phyloP scores from a whole-genome alignment of 768 basidiomycete genomes.

The Suillus subaureus region DNA sequence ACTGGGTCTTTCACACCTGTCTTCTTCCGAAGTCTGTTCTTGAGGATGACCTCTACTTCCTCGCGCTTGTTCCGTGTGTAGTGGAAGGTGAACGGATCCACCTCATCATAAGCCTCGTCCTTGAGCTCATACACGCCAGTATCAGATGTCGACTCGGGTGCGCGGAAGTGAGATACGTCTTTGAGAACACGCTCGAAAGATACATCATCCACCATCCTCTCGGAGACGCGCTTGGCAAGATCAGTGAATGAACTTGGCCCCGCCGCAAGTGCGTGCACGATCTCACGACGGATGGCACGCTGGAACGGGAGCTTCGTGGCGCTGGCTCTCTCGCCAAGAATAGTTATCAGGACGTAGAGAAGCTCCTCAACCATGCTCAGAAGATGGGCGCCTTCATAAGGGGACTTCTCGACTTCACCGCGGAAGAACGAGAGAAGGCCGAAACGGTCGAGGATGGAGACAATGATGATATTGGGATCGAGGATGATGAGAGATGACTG shows the following conservation, averaged over 20 bases:
- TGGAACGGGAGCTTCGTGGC: conserved; percentile 69
- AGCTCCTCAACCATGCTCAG: conserved; percentile 91
- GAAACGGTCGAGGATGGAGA: conserved; percentile 90
- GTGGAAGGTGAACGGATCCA: conserved; percentile 96
- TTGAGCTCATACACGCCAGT: conserved; percentile 88
- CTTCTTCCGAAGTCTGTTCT: conserved; percentile 66
- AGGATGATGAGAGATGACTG: conserved; percentile 83
- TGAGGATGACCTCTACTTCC: conserved; percentile 80
- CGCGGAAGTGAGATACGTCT: conserved; percentile 82
- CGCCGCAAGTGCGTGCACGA: conserved; percentile 88
- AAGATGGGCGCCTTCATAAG: conserved; percentile 72
- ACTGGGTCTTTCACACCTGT: conserved; percentile 66
- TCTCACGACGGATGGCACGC: conserved; percentile 74
- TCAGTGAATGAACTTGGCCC: conserved; percentile 90
- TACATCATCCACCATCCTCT: conserved; percentile 82
- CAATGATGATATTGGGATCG: conserved; percentile 76
- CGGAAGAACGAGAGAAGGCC: conserved; percentile 80
- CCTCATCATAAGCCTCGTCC: conserved; percentile 79
- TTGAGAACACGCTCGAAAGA: conserved; percentile 78
- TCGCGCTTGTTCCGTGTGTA: conserved; percentile 93
- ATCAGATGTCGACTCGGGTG: conserved; percentile 78
- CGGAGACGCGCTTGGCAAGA: conserved; percentile 87
- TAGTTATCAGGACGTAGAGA: conserved; percentile 82
- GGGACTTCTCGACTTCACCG: conserved; percentile 52
- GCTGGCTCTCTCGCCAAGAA: conserved; percentile 80